Evolutionary conservation across 2,329 filamentous ascomycete genomes (phyloP).

Genomic region (Trichoderma endophyticum): DNA sequence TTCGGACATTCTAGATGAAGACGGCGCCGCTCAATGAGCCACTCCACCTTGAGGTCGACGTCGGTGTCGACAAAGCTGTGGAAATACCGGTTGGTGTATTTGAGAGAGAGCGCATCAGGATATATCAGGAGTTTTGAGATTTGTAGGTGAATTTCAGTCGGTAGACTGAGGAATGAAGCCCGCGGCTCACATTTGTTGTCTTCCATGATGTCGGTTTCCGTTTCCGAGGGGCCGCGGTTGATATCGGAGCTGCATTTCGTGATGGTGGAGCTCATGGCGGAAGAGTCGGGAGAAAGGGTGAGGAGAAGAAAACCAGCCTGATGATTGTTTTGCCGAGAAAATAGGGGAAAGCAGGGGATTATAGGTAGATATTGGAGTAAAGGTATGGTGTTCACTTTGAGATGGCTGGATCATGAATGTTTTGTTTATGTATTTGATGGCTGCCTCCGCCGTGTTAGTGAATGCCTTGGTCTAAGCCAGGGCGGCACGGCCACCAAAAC

Average conservation of each 20-base stretch:
- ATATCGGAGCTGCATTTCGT: neutral
- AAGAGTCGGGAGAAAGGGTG: neutral
- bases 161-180: conserved; percentile 46
- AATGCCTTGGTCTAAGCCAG: neutral
- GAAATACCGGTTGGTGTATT: conserved; percentile 63
- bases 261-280: neutral
- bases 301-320: neutral
- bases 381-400: neutral
- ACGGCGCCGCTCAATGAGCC: conserved; percentile 62
- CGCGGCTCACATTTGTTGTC: neutral
- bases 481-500: conserved; percentile 1
- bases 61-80: conserved; percentile 64
- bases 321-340: neutral
- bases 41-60: conserved; percentile 62
- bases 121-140: conserved; percentile 61
- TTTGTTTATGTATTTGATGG: neutral
- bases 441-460: neutral
- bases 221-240: neutral
- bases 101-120: conserved; percentile 67
- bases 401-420: neutral
- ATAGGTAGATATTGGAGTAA: neutral
- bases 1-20: conserved; percentile 65
- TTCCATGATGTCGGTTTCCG: neutral
- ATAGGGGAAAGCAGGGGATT: neutral
- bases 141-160: conserved; percentile 64